These are phyloP conservation scores for Mucor plumbeus DNA, from an alignment of 371 early-diverging fungal genomes.

Conservation along the genomic window DNA sequence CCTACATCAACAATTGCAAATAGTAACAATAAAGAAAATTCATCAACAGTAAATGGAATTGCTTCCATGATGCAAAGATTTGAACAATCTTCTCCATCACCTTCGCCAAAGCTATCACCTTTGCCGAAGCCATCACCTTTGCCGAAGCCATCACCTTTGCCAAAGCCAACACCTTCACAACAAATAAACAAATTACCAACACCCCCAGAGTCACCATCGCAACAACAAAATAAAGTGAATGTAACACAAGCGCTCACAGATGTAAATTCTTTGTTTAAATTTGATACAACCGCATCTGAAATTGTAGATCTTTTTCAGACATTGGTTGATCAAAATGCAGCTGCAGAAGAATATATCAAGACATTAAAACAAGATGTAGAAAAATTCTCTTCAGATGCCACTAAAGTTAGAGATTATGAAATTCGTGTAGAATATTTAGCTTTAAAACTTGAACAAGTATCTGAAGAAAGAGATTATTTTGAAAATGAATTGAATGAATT, in stretches of 20 bases:
- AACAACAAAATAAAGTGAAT: not conserved
- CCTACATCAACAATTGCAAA: slow-evolving; percentile 18
- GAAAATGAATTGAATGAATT: slow-evolving; percentile 35
- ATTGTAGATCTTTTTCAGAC: slow-evolving; percentile 32
- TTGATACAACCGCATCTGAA: slow-evolving; percentile 30
- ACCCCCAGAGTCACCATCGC: slow-evolving; percentile 22
- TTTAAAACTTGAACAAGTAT: slow-evolving; percentile 46
- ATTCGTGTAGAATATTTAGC: slow-evolving; percentile 51
- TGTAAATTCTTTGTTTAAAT: not conserved
- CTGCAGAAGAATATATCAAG: slow-evolving; percentile 30
- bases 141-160: no score
- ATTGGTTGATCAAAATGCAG: slow-evolving; percentile 28
- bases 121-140: not conserved
- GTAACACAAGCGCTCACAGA: slow-evolving; percentile 2
- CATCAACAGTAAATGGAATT: slow-evolving; percentile 12
- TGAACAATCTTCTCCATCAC: slow-evolving; percentile 17
- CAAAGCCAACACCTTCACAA: not conserved
- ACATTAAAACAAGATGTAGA: slow-evolving; percentile 37
- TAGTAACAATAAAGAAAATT: not conserved
- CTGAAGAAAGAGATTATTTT: slow-evolving; percentile 45
- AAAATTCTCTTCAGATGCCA: slow-evolving; percentile 36
- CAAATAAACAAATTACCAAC: slow-evolving; percentile 1
- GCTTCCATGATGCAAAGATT: slow-evolving; percentile 35
- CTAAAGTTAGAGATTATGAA: slow-evolving; percentile 51
- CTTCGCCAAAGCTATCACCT: not conserved